phyloP scores from a whole-genome alignment of 2,329 filamentous ascomycete species.

The Aureobasidium sp. region DNA sequence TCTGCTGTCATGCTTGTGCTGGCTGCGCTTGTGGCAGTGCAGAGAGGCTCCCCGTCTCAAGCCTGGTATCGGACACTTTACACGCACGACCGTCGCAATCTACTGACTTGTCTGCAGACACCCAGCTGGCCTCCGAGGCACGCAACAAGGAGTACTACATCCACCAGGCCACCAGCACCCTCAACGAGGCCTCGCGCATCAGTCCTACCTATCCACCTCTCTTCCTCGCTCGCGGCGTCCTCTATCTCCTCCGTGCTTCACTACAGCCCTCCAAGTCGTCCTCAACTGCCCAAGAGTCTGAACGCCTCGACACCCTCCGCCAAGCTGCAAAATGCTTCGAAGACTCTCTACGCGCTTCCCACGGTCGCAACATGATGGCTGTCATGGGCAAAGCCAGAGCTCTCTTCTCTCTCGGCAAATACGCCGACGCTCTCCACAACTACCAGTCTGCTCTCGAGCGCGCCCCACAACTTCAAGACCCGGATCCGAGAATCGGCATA shows the following conservation, averaged over 20 bases:
- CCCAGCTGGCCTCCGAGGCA: constrained; percentile 56
- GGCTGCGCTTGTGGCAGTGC: constrained; percentile 86
- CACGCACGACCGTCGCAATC: background rate
- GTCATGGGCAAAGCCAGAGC: constrained; percentile 83
- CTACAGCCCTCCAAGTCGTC: constrained; percentile 68
- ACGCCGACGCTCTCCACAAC: constrained; percentile 68
- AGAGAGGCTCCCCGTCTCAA: constrained; percentile 66
- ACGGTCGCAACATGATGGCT: constrained; percentile 84
- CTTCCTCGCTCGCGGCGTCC: constrained; percentile 82
- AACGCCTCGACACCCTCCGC: constrained; percentile 70
- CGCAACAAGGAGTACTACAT: constrained; percentile 93
- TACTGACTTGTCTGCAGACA: constrained; percentile 21
- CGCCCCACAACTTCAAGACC: constrained; percentile 82
- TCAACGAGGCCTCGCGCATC: constrained; percentile 93
- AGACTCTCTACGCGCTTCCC: constrained; percentile 78
- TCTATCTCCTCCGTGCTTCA: constrained; percentile 81
- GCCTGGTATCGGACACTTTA: constrained; percentile 36
- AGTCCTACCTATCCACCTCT: constrained; percentile 89
- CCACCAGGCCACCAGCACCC: constrained; percentile 76
- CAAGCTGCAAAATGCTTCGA: constrained; percentile 90
- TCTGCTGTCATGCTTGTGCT: constrained; percentile 77
- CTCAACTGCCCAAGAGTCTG: constrained; percentile 54
- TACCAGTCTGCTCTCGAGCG: constrained; percentile 85
- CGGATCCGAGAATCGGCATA: constrained; percentile 91
- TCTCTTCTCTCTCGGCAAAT: constrained; percentile 79